Conservation (phyloP, 148 eudicot species). For the Camellia sinensis region DNA sequence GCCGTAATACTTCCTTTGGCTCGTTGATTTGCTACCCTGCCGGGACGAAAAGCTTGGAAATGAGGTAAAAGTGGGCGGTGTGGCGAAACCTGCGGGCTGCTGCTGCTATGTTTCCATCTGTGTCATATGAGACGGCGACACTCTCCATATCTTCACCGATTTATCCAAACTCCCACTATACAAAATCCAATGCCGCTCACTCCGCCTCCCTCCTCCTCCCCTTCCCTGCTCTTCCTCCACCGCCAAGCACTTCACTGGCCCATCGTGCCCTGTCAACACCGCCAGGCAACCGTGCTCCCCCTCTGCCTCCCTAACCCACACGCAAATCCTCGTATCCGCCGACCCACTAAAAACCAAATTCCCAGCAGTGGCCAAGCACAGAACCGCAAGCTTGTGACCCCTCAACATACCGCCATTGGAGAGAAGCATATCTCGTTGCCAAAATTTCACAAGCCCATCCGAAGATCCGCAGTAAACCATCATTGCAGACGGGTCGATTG, state of each 20-base stretch:
- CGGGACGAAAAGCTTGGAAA: too few relatives aligned
- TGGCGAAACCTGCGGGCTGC: background rate
- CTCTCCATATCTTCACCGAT: conserved; percentile 66
- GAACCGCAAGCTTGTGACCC: conserved; percentile 60
- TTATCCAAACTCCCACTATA: conserved; percentile 77
- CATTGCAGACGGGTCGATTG: conserved; percentile 36
- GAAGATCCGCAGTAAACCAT: conserved; percentile 64
- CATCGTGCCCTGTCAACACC: conserved; percentile 55
- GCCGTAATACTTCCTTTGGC: background rate
- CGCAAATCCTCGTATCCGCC: conserved; percentile 65
- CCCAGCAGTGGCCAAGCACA: conserved; percentile 56
- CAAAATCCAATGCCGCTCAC: conserved; percentile 34
- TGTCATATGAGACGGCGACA: conserved; percentile 20
- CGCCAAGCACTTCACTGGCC: conserved; percentile 77
- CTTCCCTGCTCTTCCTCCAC: conserved; percentile 36
- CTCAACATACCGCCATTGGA: conserved; percentile 37
- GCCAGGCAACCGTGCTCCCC: conserved; percentile 45
- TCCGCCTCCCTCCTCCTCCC: background rate
- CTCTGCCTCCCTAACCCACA: conserved; percentile 44
- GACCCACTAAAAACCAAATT: conserved; percentile 62
- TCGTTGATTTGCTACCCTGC: background rate
- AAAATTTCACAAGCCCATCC: conserved; percentile 59
- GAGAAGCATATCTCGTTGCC: conserved; percentile 43
- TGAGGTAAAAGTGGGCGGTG: too few relatives aligned
- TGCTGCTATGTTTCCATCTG: background rate